phyloP scores from a whole-genome alignment of 257 asterid species.

The Gentiana macrophylla region DNA sequence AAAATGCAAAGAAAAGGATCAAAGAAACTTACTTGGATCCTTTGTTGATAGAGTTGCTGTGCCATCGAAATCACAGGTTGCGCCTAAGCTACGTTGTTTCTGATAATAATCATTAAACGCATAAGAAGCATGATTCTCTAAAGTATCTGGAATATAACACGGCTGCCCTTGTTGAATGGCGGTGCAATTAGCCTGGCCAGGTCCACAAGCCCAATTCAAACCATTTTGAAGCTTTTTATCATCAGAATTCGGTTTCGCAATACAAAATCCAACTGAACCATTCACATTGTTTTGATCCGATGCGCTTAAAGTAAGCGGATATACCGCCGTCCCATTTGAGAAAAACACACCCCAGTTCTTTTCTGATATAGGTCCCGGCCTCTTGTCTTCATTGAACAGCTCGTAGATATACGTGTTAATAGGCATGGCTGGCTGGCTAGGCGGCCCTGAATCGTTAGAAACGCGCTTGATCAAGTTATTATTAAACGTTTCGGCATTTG shows the following conservation, averaged over 20 bases:
- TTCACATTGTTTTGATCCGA: slow-evolving; percentile 22
- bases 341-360: slow-evolving; percentile 68
- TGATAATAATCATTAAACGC: slow-evolving; percentile 89
- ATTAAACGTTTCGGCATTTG: slow-evolving; percentile 51
- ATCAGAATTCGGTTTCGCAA: slow-evolving; percentile 49
- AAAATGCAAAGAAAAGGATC: background rate
- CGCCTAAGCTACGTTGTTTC: slow-evolving; percentile 49
- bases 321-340: slow-evolving; percentile 51
- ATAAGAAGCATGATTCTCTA: slow-evolving; percentile 78
- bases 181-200: slow-evolving; percentile 64
- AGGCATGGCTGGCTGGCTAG: slow-evolving; percentile 50
- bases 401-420: slow-evolving; percentile 67
- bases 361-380: slow-evolving; percentile 65
- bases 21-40: slow-evolving; percentile 72
- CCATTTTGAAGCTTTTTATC: slow-evolving; percentile 41
- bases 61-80: slow-evolving; percentile 78
- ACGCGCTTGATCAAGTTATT: slow-evolving; percentile 57
- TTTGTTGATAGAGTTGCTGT: slow-evolving; percentile 44
- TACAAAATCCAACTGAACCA: slow-evolving; percentile 44
- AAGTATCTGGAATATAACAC: slow-evolving; percentile 52
- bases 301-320: slow-evolving; percentile 33
- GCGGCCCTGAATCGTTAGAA: slow-evolving; percentile 68
- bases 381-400: slow-evolving; percentile 65
- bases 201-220: slow-evolving; percentile 87
- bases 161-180: slow-evolving; percentile 67